Conservation (phyloP, 768 basidiomycete genomes). For the Dacryopinax primogenitus region DNA sequence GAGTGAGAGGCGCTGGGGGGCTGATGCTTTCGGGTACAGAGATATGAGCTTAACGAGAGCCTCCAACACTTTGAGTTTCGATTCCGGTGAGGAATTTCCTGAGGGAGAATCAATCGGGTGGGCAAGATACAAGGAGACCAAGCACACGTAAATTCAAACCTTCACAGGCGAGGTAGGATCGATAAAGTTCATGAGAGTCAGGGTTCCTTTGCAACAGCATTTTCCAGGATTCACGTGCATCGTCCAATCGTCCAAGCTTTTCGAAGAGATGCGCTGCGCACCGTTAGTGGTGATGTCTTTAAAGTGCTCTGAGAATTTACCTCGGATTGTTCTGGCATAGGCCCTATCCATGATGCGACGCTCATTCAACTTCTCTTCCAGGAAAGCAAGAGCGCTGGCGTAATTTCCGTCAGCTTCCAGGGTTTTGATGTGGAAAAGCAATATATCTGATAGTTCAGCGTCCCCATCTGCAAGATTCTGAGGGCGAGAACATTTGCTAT, state of each 20-base stretch:
- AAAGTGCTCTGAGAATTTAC: constrained; percentile 28
- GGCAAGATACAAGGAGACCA: not conserved
- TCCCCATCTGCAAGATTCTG: constrained; percentile 73
- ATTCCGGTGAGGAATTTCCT: not conserved
- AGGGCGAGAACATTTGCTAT: too few species aligned
- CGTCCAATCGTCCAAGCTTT: constrained; percentile 44
- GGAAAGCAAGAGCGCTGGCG: constrained; percentile 31
- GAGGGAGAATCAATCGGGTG: not conserved
- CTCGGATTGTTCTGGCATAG: constrained; percentile 53
- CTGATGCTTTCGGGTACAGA: constrained; percentile 53
- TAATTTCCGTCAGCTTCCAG: constrained; percentile 52
- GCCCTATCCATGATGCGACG: constrained; percentile 59
- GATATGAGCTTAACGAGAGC: constrained; percentile 47
- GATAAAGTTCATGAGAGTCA: constrained; percentile 70
- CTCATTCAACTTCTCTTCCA: constrained; percentile 53
- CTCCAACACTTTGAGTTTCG: constrained; percentile 30
- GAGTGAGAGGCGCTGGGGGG: constrained; percentile 63
- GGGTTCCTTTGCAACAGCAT: constrained; percentile 73
- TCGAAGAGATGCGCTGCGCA: constrained; percentile 61
- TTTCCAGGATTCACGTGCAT: constrained; percentile 72
- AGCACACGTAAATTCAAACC: constrained; percentile 52
- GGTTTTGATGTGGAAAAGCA: constrained; percentile 62
- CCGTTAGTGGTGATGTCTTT: constrained; percentile 8
- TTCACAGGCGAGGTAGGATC: constrained; percentile 52
- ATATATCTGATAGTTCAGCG: constrained; percentile 67